Base-by-base conservation (phyloP, 345 rosid species). In the Mercurialis annua region DNA sequence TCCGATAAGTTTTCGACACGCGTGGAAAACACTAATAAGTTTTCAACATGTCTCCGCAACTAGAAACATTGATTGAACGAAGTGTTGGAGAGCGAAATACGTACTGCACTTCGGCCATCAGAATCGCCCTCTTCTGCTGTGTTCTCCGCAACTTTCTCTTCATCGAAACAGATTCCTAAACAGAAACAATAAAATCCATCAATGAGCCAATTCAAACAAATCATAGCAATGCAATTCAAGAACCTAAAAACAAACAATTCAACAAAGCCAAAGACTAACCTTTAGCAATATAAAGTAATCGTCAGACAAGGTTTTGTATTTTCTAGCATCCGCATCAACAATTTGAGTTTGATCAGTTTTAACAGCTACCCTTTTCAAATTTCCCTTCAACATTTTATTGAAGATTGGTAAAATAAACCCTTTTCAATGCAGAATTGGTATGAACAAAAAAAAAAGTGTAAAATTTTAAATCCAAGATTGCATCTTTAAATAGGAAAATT, bases 101-200 rank as follows among this genome's bases (percentile, higher is more conserved):
- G 20, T 59, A 81, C 88, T 72, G 57, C 44, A 81, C 79, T 77
- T 84, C 88, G 42, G 61, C 81, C 71, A 53, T 56, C 61, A 84
- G 82, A 65, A 65, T 67, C 12, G 76, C 81, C 62, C 70, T 78
- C 70, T 78, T 77, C 79, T 77, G 72, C 67, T 52, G 58, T 52
- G 70, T 67, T 26, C 30, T 46, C 66, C 70, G 79, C 78, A 81
- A 52, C 3, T 69, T 77, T 64, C 67, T 80, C 81, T 73, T 84
- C 76, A 54, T 75, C 3, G 78, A 59, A 73, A 80, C 81, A 71
- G 73, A 71, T 46, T 77, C 88, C 88, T 79, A 34, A 55, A 17
- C 34, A 9, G 23, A 42, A 50, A 53, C 3, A 17, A 48, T 75
- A 38, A 30, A 20, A 30, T 70, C 31, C 31, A 38, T 17, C 18